Conservation (phyloP, 73 alveolate species). For the Blepharisma japonicum region DNA sequence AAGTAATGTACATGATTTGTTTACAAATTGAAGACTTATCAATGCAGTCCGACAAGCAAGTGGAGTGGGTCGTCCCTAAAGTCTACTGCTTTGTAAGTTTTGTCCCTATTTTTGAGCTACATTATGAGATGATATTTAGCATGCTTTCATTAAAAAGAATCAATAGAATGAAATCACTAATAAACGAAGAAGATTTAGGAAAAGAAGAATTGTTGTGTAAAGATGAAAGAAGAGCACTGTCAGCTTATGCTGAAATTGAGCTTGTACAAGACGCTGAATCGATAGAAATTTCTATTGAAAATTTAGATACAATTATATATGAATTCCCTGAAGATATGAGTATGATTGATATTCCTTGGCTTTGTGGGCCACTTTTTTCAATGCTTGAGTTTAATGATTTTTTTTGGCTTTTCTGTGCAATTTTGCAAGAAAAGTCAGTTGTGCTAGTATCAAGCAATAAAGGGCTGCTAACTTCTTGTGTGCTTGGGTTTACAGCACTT, state of each 20-base stretch:
- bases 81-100: neutral
- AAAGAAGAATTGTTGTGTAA: neutral
- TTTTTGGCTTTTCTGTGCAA: slow-evolving; percentile 23
- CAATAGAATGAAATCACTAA: neutral
- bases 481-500: slow-evolving; percentile 8
- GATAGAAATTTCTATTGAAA: neutral
- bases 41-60: neutral
- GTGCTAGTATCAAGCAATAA: neutral
- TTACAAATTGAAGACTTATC: neutral
- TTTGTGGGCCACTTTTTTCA: slow-evolving; percentile 49
- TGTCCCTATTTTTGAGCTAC: slow-evolving; percentile 2
- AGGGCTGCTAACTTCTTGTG: slow-evolving; percentile 31
- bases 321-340: neutral
- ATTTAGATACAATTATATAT: neutral
- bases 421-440: slow-evolving; percentile 28
- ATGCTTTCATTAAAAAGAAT: slow-evolving; percentile 7
- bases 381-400: slow-evolving; percentile 41
- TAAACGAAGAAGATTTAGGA: neutral
- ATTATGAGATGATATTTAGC: slow-evolving; percentile 8
- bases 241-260: slow-evolving; percentile 4
- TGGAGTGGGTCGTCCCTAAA: slow-evolving; percentile 28
- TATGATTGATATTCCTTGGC: neutral
- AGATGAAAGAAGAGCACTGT: neutral
- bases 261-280: neutral
- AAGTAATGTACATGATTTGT: neutral